Conservation (phyloP, 306 rosid species). For the Sechiopsis laciniata region DNA sequence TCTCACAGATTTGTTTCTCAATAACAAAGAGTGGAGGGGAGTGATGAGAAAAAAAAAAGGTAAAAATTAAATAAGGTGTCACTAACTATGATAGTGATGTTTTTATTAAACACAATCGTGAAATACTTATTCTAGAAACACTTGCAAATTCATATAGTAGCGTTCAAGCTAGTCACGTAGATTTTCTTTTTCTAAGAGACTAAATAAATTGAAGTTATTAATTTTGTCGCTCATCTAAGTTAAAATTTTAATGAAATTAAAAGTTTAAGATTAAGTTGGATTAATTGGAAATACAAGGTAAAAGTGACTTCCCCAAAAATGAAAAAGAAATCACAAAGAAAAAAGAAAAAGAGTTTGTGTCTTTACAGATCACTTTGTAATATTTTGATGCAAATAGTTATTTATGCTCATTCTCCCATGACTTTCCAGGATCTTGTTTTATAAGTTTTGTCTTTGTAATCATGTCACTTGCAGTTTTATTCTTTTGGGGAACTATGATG, state of each 20-base stretch:
- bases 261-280: neutral
- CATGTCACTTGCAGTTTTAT: neutral
- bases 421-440: neutral
- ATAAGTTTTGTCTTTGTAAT: neutral
- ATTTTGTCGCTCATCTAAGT: neutral
- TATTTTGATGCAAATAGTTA: slow-evolving; percentile 5
- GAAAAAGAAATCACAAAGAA: neutral
- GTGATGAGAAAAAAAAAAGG: too few relatives aligned
- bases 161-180: neutral
- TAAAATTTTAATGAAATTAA: neutral
- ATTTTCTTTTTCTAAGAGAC: too few relatives aligned
- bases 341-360: neutral
- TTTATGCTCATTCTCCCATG: slow-evolving; percentile 6
- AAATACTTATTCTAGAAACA: neutral
- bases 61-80: too few relatives aligned
- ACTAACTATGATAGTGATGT: too few relatives aligned
- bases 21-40: too few relatives aligned
- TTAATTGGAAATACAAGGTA: neutral
- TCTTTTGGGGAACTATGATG: neutral
- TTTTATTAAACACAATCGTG: too few relatives aligned
- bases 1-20: too few relatives aligned
- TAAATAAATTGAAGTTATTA: neutral
- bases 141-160: neutral
- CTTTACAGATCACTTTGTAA: slow-evolving; percentile 8
- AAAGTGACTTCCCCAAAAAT: neutral